Percentiles rank a stretch among this genome's conserved stretches.
Evolutionary conservation across 2,329 filamentous ascomycete genomes (phyloP).

Genomic region (Fusarium sororula): DNA sequence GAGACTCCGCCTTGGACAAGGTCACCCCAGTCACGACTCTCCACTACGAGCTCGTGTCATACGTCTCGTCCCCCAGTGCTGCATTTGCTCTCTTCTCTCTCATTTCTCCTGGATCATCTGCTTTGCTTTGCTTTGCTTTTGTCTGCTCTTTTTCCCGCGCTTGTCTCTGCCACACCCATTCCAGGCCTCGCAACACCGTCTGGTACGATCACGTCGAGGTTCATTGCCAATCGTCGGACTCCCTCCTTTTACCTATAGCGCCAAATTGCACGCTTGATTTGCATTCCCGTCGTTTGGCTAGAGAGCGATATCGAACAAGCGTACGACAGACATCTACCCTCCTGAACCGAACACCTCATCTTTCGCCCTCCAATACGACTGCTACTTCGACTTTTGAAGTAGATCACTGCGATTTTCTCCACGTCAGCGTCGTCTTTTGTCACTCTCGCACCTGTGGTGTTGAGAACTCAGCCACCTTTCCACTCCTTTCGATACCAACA

Average conservation of each 20-base stretch:
- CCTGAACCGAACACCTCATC: constrained; percentile 1
- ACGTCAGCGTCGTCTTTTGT: constrained; percentile 15
- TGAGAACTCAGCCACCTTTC: constrained; percentile 36
- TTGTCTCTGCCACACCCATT: constrained; percentile 42
- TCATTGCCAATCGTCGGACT: constrained; percentile 34
- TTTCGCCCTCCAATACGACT: constrained; percentile 16
- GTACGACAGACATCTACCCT: constrained; percentile 14
- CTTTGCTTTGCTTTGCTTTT: constrained; percentile 28
- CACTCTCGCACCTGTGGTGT: constrained; percentile 42
- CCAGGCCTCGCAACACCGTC: constrained; percentile 46
- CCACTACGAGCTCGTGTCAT: constrained; percentile 31
- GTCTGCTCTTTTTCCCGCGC: constrained; percentile 24
- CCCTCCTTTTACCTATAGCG: constrained; percentile 32
- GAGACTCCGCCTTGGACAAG: constrained; percentile 34
- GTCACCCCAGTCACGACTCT: constrained; percentile 21
- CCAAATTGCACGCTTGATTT: constrained; percentile 26
- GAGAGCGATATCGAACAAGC: constrained; percentile 25
- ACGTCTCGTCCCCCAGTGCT: constrained; percentile 27
- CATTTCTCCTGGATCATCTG: constrained; percentile 26
- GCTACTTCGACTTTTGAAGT: constrained; percentile 7
- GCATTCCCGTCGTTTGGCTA: constrained; percentile 26
- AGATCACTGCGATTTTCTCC: neutral
- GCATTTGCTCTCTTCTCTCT: constrained; percentile 28
- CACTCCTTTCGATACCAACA: constrained; percentile 33
- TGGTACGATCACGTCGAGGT: constrained; percentile 46